These are phyloP conservation scores for Fusarium tupiense DNA, from an alignment of 2,329 filamentous ascomycete species.

Conservation along the genomic window DNA sequence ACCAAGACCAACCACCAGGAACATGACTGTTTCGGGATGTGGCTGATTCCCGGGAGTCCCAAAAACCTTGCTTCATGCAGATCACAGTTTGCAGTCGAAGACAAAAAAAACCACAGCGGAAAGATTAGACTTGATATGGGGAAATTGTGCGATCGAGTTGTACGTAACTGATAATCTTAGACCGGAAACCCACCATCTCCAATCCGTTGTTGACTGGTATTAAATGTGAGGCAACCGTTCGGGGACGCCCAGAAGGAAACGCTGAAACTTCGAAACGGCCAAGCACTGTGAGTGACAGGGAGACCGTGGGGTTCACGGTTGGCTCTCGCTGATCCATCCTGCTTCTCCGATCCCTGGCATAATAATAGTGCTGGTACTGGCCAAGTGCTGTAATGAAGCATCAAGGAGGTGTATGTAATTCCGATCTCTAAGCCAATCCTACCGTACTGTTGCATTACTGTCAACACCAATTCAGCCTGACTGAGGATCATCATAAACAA, in stretches of 20 bases:
- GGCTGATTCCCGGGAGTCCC: conserved; percentile 9
- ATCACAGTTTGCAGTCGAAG: conserved; percentile 1
- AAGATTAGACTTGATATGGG: conserved; percentile 2
- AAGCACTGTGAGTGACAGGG: conserved; percentile 30
- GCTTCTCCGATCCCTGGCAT: conserved; percentile 13
- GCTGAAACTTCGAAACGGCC: conserved; percentile 32
- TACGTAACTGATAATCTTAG: conserved; percentile 25
- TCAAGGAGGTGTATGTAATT: conserved; percentile 9
- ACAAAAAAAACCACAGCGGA: not conserved
- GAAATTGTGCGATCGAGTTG: conserved; percentile 18
- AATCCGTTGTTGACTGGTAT: not conserved
- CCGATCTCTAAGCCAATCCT: conserved; percentile 21
- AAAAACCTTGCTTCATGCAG: not conserved
- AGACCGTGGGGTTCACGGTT: conserved; percentile 44
- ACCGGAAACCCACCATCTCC: not conserved
- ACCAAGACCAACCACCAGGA: not conserved
- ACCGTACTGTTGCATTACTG: not conserved
- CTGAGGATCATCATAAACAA: not conserved
- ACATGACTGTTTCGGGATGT: conserved; percentile 17
- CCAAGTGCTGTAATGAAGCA: not conserved
- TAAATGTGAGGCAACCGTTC: not conserved
- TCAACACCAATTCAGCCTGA: conserved; percentile 16
- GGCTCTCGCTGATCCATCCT: conserved; percentile 38
- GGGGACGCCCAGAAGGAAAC: conserved; percentile 3
- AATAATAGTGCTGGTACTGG: not conserved